phyloP scores from a whole-genome alignment of 129 eudicot genomes.

The Centrapalus pauciflorus region DNA sequence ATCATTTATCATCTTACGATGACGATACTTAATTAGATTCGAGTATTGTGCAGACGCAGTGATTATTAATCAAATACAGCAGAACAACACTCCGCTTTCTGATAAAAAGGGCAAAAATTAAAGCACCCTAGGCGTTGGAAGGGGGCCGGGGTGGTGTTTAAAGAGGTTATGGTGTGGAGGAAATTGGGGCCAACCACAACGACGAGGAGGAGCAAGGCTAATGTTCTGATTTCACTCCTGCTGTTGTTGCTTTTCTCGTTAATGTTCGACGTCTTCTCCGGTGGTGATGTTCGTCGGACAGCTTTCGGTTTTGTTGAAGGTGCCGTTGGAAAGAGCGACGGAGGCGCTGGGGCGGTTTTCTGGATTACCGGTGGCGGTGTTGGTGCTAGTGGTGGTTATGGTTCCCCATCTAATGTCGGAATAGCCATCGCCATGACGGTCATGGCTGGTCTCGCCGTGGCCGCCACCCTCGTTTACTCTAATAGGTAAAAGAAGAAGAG shows the following conservation, averaged over 20 bases:
- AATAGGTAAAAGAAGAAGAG: slow-evolving; percentile 38
- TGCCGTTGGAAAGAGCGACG: slow-evolving; percentile 37
- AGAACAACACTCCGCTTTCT: background rate
- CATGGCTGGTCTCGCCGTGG: slow-evolving; percentile 63
- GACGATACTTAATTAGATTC: slow-evolving; percentile 17
- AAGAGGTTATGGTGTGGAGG: slow-evolving; percentile 40
- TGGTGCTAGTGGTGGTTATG: slow-evolving; percentile 22
- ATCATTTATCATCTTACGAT: background rate
- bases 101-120: background rate
- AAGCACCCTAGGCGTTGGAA: background rate
- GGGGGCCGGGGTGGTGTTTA: slow-evolving; percentile 6
- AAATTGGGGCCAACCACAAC: slow-evolving; percentile 25
- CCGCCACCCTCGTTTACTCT: slow-evolving; percentile 54
- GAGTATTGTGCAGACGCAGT: slow-evolving; percentile 10
- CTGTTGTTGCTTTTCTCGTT: slow-evolving; percentile 16
- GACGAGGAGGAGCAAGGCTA: slow-evolving; percentile 21
- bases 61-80: background rate
- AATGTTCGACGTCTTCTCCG: slow-evolving; percentile 50
- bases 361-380: slow-evolving; percentile 31
- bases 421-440: slow-evolving; percentile 62
- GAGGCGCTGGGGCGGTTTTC: slow-evolving; percentile 34
- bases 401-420: slow-evolving; percentile 39
- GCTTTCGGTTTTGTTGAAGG: slow-evolving; percentile 33
- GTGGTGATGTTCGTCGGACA: slow-evolving; percentile 51
- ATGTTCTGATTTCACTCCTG: slow-evolving; percentile 11